Conservation (phyloP, 768 basidiomycete species). For the Suillus brevipes region DNA sequence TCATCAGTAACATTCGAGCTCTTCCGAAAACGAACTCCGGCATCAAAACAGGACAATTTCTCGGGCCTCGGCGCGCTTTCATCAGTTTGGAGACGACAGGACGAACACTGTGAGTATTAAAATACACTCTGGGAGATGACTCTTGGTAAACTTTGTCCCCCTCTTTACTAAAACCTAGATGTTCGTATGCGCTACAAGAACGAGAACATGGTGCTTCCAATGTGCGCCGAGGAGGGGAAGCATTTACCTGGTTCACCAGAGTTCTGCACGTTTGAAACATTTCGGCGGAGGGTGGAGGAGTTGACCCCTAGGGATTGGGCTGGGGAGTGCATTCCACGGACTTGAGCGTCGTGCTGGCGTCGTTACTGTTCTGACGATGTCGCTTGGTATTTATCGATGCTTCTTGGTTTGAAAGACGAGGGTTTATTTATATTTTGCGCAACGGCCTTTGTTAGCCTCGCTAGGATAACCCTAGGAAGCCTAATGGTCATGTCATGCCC, state of each 20-base stretch:
- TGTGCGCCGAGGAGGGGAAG: constrained; percentile 64
- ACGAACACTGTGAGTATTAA: constrained; percentile 45
- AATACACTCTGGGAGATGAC: constrained; percentile 11
- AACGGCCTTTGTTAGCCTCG: background rate
- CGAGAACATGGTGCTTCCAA: constrained; percentile 57
- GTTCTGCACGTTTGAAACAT: constrained; percentile 69
- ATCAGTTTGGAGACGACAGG: constrained; percentile 34
- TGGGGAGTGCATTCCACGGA: constrained; percentile 52
- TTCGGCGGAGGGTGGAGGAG: constrained; percentile 59
- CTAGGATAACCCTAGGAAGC: background rate
- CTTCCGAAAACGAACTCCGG: constrained; percentile 43
- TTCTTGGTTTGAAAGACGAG: constrained; percentile 17
- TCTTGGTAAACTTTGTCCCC: no score
- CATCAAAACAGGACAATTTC: constrained; percentile 21
- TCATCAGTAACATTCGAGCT: constrained; percentile 75
- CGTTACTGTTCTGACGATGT: background rate
- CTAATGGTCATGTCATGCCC: background rate
- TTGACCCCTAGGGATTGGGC: constrained; percentile 69
- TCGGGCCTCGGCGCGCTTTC: constrained; percentile 40
- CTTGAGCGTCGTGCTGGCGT: background rate
- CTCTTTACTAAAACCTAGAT: background rate
- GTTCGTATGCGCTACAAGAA: constrained; percentile 81
- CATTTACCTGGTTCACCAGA: constrained; percentile 72
- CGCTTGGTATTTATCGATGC: background rate
- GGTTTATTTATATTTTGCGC: background rate